Evolutionary conservation across 163 green algal genomes (phyloP).

Genomic region (Picocystis sp.): DNA sequence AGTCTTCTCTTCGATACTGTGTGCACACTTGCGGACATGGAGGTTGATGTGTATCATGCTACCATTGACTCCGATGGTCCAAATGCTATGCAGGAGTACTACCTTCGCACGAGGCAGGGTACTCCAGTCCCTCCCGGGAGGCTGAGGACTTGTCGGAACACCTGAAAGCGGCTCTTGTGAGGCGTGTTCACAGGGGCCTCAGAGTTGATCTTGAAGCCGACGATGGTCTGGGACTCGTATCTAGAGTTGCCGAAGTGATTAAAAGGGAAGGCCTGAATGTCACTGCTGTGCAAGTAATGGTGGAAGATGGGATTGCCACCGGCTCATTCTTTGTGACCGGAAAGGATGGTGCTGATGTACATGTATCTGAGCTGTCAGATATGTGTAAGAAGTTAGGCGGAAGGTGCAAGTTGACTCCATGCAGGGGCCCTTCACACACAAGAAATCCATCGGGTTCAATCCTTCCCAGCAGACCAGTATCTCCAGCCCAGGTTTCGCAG

Average conservation of each 20-base stretch:
- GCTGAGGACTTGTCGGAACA: slow-evolving; percentile 26
- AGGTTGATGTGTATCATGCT: slow-evolving; percentile 88
- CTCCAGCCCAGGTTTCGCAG: too few species aligned
- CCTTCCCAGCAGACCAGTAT: too few species aligned
- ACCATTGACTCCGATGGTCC: slow-evolving; percentile 55
- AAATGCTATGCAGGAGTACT: slow-evolving; percentile 68
- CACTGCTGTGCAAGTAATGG: too few species aligned
- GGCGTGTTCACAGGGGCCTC: slow-evolving; percentile 61
- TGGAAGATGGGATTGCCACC: too few species aligned
- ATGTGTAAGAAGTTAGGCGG: too few species aligned
- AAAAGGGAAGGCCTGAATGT: slow-evolving; percentile 27
- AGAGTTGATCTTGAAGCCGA: slow-evolving; percentile 55
- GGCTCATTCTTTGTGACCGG: too few species aligned
- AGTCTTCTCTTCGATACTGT: slow-evolving; percentile 94
- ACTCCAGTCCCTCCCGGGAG: slow-evolving; percentile 27
- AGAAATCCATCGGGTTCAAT: too few species aligned
- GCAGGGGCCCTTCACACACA: too few species aligned
- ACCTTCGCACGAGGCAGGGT: slow-evolving; percentile 10
- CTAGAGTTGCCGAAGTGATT: slow-evolving; percentile 39
- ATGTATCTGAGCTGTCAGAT: too few species aligned
- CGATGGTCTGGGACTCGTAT: slow-evolving; percentile 41
- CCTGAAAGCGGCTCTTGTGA: slow-evolving; percentile 56
- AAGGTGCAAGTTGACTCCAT: too few species aligned
- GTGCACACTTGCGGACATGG: slow-evolving; percentile 84
- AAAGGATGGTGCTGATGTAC: too few species aligned